Base-by-base conservation (phyloP, 257 asterid species). In the Nicotiana knightiana region DNA sequence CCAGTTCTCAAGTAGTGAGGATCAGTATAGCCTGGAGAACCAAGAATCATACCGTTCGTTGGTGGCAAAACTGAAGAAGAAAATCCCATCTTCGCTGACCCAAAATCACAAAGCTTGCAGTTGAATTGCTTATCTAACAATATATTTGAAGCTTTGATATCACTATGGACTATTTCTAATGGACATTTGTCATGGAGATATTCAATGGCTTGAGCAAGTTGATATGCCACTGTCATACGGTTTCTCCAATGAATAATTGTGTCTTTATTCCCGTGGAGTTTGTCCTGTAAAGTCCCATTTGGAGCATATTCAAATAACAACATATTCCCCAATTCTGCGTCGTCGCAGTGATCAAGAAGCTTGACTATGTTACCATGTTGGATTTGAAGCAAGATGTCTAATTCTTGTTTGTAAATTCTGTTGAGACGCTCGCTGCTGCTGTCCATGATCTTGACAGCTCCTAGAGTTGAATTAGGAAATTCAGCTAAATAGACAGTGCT, bases 21-120 rank as follows among this genome's bases (percentile, higher is more conserved):
- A 83, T 94, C 97, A 12, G 91, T 85, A 84, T 94, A 94, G 1
- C 98, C 97, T 3, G 95, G 98, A 4, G 98, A 94, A 2, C 95
- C 97, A 39, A 87, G 71, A 77, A 93, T 88, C 85, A 75, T 18
- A 39, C 82, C 58, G 21, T 89, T 53, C 1, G 88, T 80, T 6
- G 86, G 83, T 4, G 95, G 87, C 18, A 82, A 73, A 10, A 84
- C 84, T 0, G 92, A 53, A 1, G 95, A 89, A 7, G 93, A 89
- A 33, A 92, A 92, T 11, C 95, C 97, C 87, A 93, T 83, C 76
- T 86, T 92, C 0, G 97, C 91, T 0, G 98, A 92, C 26, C 98
- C 97, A 37, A 94, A 91, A 80, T 94, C 98, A 75, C 97, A 94
- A 67, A 94, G 91, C 85, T 92, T 94, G 87, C 96, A 89, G 62